Evolutionary conservation across 495 filamentous ascomycete species (phyloP).

Genomic region (Bacidia rubella): DNA sequence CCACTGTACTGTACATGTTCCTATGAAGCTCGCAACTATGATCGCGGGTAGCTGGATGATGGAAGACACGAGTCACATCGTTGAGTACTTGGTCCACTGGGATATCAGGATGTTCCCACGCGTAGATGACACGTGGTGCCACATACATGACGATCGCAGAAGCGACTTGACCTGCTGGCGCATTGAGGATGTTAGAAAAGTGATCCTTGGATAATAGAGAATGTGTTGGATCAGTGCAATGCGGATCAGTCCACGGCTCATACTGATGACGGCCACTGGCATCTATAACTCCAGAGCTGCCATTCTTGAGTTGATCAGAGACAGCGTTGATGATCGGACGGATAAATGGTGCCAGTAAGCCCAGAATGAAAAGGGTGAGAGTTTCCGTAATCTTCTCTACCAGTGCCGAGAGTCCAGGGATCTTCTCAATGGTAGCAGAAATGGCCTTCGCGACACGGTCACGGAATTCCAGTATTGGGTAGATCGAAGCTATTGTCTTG

Average conservation of each 20-base stretch:
- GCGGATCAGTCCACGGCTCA: conserved; percentile 77
- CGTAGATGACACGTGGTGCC: conserved; percentile 74
- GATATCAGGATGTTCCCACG: conserved; percentile 75
- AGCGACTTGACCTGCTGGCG: conserved; percentile 73
- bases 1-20: conserved; percentile 73
- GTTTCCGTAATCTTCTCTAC: conserved; percentile 87
- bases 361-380: conserved; percentile 78
- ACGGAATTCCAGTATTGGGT: conserved; percentile 86
- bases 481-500: conserved; percentile 70
- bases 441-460: conserved; percentile 83
- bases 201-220: conserved; percentile 93
- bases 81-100: conserved; percentile 64
- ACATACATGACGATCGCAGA: conserved; percentile 67
- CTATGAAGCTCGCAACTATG: conserved; percentile 61
- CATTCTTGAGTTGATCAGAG: conserved; percentile 66
- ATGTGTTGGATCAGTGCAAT: conserved; percentile 84
- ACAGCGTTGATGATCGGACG: conserved; percentile 82
- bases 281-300: conserved; percentile 66
- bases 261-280: conserved; percentile 75
- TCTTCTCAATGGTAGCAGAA: conserved; percentile 72
- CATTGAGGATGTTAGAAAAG: conserved; percentile 84
- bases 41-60: conserved; percentile 72
- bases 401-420: conserved; percentile 74
- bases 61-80: conserved; percentile 68
- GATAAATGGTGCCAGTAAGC: conserved; percentile 77